Evolutionary conservation across 2,329 filamentous ascomycete genomes (phyloP).

Genomic region (Harringtonia lauricola): DNA sequence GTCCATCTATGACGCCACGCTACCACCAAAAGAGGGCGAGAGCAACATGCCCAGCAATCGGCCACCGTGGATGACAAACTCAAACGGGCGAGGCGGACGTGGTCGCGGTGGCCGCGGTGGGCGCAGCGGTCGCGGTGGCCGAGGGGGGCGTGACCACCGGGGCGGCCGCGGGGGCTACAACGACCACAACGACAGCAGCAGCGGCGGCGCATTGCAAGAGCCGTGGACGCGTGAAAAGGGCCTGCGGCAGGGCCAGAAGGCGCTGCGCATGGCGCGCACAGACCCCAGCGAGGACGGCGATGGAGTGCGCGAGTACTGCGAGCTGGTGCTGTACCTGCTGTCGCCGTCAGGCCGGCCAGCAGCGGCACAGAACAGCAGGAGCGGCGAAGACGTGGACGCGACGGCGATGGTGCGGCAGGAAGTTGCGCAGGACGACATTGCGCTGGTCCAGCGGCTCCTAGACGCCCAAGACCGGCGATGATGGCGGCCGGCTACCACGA

Average conservation of each 20-base stretch:
- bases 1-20: constrained; percentile 37
- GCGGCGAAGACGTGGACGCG: constrained; percentile 17
- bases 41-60: background rate
- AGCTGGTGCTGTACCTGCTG: constrained; percentile 41
- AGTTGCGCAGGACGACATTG: constrained; percentile 36
- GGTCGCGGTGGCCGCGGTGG: background rate
- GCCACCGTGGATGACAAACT: background rate
- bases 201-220: constrained; percentile 12
- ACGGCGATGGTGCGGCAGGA: constrained; percentile 31
- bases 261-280: constrained; percentile 37
- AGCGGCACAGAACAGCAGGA: constrained; percentile 15
- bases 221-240: constrained; percentile 51
- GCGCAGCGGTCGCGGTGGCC: background rate
- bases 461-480: constrained; percentile 28
- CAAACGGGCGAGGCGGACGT: background rate
- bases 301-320: constrained; percentile 48
- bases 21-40: constrained; percentile 25
- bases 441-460: constrained; percentile 37
- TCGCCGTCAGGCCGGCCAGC: constrained; percentile 16
- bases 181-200: background rate
- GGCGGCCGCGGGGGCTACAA: background rate
- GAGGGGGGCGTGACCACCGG: background rate
- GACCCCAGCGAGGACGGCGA: constrained; percentile 44
- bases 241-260: constrained; percentile 41
- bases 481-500: no score